Evolutionary conservation across 352 stramenopile genomes (phyloP).

Genomic region (Phytophthora hybrid): DNA sequence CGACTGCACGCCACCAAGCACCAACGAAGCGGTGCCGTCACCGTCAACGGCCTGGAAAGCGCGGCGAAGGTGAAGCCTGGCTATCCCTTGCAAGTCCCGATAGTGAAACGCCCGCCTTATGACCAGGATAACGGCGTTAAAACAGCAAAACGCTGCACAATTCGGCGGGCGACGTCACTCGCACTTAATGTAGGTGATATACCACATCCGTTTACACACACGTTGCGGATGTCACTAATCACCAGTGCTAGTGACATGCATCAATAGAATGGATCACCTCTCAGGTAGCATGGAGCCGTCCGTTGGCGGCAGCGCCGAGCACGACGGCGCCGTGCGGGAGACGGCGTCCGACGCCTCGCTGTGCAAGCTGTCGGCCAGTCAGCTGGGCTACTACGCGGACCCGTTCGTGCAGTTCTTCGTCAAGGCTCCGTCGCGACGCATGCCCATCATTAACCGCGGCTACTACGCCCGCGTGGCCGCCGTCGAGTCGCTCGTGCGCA

Average conservation of each 20-base stretch:
- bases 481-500: constrained; percentile 73
- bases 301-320: constrained; percentile 31
- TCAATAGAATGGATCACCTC: too few species aligned
- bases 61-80: not conserved
- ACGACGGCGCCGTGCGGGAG: constrained; percentile 82
- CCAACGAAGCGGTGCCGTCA: not conserved
- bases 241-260: too few species aligned
- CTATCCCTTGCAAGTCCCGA: not conserved
- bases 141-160: constrained; percentile 5
- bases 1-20: not conserved
- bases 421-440: constrained; percentile 81
- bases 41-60: not conserved
- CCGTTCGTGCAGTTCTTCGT: constrained; percentile 87
- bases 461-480: constrained; percentile 88
- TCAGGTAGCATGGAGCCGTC: constrained; percentile 11
- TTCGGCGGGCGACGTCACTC: constrained; percentile 19
- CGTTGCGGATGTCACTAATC: constrained; percentile 1
- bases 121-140: constrained; percentile 13
- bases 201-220: constrained; percentile 7
- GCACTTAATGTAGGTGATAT: constrained; percentile 10
- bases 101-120: constrained; percentile 12
- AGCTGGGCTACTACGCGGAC: constrained; percentile 82
- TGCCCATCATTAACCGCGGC: constrained; percentile 91
- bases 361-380: constrained; percentile 86
- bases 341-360: constrained; percentile 85